Percentiles rank a stretch among this genome's conserved stretches.
Conservation (phyloP, 768 basidiomycete genomes). For the Ramaria rubella region DNA sequence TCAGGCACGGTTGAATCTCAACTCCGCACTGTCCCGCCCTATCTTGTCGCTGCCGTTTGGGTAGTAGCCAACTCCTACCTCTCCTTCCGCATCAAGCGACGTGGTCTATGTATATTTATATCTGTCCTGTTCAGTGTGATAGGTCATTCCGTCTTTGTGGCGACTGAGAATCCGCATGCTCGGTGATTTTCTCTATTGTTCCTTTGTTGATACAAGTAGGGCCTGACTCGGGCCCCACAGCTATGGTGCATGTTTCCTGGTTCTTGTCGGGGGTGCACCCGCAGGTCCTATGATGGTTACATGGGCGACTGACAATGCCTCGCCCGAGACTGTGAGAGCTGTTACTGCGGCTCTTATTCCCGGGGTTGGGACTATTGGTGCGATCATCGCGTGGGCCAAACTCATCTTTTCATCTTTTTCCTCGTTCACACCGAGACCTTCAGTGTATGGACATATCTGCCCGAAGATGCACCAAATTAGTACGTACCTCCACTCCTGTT, state of each 20-base stretch:
- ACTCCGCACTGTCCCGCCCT: constrained; percentile 44
- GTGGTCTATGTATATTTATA: constrained; percentile 30
- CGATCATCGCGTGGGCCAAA: constrained; percentile 36
- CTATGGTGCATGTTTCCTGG: constrained; percentile 43
- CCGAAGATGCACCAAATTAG: constrained; percentile 39
- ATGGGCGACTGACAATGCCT: constrained; percentile 45
- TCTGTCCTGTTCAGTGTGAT: constrained; percentile 33
- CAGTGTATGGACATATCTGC: constrained; percentile 44
- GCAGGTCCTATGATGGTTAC: constrained; percentile 37
- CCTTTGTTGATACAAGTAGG: neutral
- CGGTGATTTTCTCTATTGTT: constrained; percentile 10
- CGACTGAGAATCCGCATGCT: constrained; percentile 37
- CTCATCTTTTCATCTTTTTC: neutral
- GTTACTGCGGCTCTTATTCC: constrained; percentile 40
- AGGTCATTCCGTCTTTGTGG: constrained; percentile 40
- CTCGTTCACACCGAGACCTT: neutral
- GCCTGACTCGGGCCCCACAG: constrained; percentile 15
- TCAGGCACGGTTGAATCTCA: constrained; percentile 33
- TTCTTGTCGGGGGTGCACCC: constrained; percentile 33
- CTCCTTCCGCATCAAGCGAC: constrained; percentile 26
- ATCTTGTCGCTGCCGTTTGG: constrained; percentile 37
- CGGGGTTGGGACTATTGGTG: constrained; percentile 38
- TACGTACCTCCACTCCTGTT: neutral
- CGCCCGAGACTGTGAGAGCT: constrained; percentile 43
- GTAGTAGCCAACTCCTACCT: constrained; percentile 29